Evolutionary conservation across 2,329 filamentous ascomycete species (phyloP), one percentile per base, ranked within the genome.

Genomic region (Cladophialophora carrionii): DNA sequence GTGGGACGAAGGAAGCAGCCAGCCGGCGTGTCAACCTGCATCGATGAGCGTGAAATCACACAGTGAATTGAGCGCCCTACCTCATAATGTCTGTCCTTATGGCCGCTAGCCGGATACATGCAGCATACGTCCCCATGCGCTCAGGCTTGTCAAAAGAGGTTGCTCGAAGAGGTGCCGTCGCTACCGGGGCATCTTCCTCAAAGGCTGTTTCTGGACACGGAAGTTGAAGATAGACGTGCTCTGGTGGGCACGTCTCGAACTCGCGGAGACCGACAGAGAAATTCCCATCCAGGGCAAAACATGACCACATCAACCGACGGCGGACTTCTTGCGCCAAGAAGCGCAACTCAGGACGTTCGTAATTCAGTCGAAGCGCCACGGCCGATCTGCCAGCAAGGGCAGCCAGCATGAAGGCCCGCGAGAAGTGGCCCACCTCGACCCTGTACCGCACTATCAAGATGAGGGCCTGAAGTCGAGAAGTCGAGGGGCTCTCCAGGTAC

Each of bases 181-280:
- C 59, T 26, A 64, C 58, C 1, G 61, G 57, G n/a, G 55, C 34
- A 34, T 66, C 64, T 26, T 58, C 63, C 71, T 87, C 84, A 62
- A 82, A 83, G 65, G 82, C 82, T 2, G 79, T 78, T 72, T 83
- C 81, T 68, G 83, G 82, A 70, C 80, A 83, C 0, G 81, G 81
- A 10, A 83, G 76, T 64, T 82, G 79, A 53, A 83, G 76, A 62
- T 78, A 78, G 67, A 83, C 77, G 9, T 74, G 73, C 55, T 80
- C 78, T 3, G 77, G 75, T 4, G 78, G 75, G 74, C 81, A 82
- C 10, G 83, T 71, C 8, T 80, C 80, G 48, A 82, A 81, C 62
- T 83, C 81, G 10, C 76, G 72, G 66, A 81, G 77, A 12, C 81
- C 80, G 20, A 78, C 79, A 26, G 82, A 80, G 63, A 82, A 79